Conservation (phyloP, 2,329 filamentous ascomycete species). For the Botrytis fragariae region DNA sequence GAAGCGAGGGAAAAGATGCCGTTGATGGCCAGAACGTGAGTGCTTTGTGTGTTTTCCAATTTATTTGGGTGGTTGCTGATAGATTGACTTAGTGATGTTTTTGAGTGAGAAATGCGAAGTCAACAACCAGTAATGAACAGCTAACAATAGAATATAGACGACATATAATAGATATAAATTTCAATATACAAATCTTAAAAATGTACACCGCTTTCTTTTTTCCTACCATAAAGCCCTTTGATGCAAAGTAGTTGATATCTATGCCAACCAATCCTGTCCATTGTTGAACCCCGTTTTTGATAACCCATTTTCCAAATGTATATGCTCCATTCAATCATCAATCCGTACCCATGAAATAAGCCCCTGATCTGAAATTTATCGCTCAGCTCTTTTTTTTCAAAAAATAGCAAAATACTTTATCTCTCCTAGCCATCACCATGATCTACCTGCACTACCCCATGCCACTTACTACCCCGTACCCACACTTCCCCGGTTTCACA, state of each 20-base stretch:
- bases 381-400: neutral
- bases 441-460: neutral
- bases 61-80: slow-evolving; percentile 1
- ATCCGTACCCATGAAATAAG: neutral
- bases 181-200: neutral
- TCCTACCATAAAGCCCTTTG: slow-evolving; percentile 24
- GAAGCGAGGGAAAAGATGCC: slow-evolving; percentile 56
- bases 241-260: slow-evolving; percentile 37
- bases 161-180: neutral
- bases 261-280: slow-evolving; percentile 25
- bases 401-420: neutral
- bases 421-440: neutral
- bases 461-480: neutral
- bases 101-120: neutral
- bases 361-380: slow-evolving; percentile 3
- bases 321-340: slow-evolving; percentile 16
- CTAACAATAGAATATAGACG: neutral
- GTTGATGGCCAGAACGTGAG: slow-evolving; percentile 48
- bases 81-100: slow-evolving; percentile 28
- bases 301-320: slow-evolving; percentile 11
- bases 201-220: slow-evolving; percentile 3
- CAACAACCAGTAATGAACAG: neutral
- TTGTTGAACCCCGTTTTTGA: slow-evolving; percentile 33
- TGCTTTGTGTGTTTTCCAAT: neutral
- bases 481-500: slow-evolving; percentile 10